Evolutionary conservation across 106 monocot genomes (phyloP).

Genomic region (Apostasia shenzhenica): DNA sequence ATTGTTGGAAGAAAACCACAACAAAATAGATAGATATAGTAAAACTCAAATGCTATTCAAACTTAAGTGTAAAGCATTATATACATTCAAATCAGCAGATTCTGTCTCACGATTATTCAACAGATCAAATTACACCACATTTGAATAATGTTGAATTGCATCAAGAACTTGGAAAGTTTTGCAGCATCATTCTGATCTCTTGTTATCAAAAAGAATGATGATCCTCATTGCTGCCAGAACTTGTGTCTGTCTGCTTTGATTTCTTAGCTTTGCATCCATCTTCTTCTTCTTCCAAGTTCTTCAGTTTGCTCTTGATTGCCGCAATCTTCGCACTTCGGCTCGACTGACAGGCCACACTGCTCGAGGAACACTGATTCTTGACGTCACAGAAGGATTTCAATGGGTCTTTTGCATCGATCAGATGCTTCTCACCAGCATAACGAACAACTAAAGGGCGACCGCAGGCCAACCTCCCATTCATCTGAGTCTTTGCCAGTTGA

Average conservation of each 20-base stretch:
- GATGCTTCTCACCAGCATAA: conserved; percentile 67
- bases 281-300: conserved; percentile 65
- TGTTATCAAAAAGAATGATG: conserved; percentile 1
- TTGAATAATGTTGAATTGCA: too few relatives aligned
- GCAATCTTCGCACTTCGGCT: conserved; percentile 60
- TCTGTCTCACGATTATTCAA: too few relatives aligned
- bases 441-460: conserved; percentile 85
- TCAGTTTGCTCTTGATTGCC: conserved; percentile 83
- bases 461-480: conserved; percentile 73
- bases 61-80: too few relatives aligned
- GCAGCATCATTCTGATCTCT: not conserved
- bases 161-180: too few relatives aligned
- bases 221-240: not conserved
- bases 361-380: conserved; percentile 21
- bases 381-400: conserved; percentile 10
- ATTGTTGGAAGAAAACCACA: too few relatives aligned
- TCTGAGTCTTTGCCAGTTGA: conserved; percentile 65
- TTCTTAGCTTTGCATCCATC: conserved; percentile 35
- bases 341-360: conserved; percentile 24
- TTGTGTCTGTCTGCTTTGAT: conserved; percentile 19
- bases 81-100: too few relatives aligned
- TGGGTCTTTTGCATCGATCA: conserved; percentile 15
- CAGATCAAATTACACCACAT: too few relatives aligned
- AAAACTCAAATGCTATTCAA: too few relatives aligned
- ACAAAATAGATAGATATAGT: too few relatives aligned